phyloP scores from a whole-genome alignment of 176 grass and related monocot species.

The Puccinellia tenuiflora region DNA sequence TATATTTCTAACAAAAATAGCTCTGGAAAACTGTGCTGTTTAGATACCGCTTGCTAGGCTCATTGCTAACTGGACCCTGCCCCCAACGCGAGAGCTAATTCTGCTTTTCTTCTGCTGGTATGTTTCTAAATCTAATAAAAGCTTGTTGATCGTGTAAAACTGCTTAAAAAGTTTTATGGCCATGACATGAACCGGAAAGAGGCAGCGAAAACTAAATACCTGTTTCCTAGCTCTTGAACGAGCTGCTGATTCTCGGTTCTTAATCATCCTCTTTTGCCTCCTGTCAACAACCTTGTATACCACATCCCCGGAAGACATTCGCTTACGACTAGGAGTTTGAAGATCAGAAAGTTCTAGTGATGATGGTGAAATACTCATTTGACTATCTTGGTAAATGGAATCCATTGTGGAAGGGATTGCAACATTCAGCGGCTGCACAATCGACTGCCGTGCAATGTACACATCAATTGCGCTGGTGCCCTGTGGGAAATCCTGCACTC shows the following conservation, averaged over 20 bases:
- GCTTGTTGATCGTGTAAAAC: background rate
- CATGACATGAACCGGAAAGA: background rate
- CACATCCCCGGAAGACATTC: background rate
- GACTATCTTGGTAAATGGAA: background rate
- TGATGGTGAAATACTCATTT: constrained; percentile 1
- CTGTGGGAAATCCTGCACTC: constrained; percentile 16
- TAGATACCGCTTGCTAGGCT: background rate
- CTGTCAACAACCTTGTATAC: constrained; percentile 9
- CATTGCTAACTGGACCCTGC: background rate
- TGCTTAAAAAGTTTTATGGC: background rate
- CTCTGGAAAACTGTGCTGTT: background rate
- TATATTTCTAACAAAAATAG: background rate
- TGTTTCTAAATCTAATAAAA: background rate
- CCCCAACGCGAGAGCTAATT: background rate
- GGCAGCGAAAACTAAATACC: background rate
- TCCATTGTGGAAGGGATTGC: background rate
- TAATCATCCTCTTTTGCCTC: constrained; percentile 23
- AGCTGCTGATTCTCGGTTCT: constrained; percentile 19
- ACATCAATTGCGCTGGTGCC: background rate
- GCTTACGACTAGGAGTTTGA: background rate
- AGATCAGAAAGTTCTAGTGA: background rate
- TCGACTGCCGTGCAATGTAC: background rate
- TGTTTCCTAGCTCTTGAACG: constrained; percentile 20
- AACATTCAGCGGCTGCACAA: background rate
- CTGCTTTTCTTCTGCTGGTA: background rate